Evolutionary conservation across 2,329 filamentous ascomycete genomes (phyloP).

Genomic region (Trichoderma endophyticum): DNA sequence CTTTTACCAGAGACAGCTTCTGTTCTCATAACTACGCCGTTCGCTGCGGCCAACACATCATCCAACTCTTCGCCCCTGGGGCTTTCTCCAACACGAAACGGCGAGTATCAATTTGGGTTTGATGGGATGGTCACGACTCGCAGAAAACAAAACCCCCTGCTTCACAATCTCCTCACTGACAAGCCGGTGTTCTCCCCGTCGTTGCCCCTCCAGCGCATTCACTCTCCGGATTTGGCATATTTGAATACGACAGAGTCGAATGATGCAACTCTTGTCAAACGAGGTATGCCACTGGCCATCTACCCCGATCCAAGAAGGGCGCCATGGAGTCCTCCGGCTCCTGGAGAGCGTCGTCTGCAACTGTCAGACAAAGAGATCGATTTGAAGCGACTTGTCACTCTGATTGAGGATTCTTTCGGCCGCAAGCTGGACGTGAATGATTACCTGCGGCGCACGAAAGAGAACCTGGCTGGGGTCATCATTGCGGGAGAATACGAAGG

Average conservation of each 20-base stretch:
- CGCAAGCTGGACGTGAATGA: conserved; percentile 78
- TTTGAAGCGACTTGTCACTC: conserved; percentile 72
- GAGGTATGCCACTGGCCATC: conserved; percentile 83
- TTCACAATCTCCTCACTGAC: conserved; percentile 94
- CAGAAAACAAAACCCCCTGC: conserved; percentile 71
- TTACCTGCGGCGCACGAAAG: conserved; percentile 77
- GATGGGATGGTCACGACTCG: conserved; percentile 53
- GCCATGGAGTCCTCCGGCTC: conserved; percentile 66
- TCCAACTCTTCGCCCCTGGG: conserved; percentile 37
- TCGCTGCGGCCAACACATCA: conserved; percentile 63
- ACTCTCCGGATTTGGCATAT: conserved; percentile 33
- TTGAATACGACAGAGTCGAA: conserved; percentile 28
- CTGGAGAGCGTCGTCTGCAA: conserved; percentile 58
- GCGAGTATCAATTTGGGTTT: conserved; percentile 50
- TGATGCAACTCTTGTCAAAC: conserved; percentile 79
- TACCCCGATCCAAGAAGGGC: conserved; percentile 69
- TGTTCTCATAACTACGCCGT: conserved; percentile 81
- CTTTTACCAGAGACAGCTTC: conserved; percentile 82
- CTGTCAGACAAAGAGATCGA: conserved; percentile 81
- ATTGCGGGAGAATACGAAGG: conserved; percentile 97
- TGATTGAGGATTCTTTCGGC: conserved; percentile 93
- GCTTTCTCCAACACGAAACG: conserved; percentile 32
- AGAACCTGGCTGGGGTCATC: conserved; percentile 84
- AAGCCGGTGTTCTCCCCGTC: conserved; percentile 92
- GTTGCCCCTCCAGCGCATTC: conserved; percentile 67